Base-by-base conservation (phyloP, 768 basidiomycete species). In the Panus rudis region DNA sequence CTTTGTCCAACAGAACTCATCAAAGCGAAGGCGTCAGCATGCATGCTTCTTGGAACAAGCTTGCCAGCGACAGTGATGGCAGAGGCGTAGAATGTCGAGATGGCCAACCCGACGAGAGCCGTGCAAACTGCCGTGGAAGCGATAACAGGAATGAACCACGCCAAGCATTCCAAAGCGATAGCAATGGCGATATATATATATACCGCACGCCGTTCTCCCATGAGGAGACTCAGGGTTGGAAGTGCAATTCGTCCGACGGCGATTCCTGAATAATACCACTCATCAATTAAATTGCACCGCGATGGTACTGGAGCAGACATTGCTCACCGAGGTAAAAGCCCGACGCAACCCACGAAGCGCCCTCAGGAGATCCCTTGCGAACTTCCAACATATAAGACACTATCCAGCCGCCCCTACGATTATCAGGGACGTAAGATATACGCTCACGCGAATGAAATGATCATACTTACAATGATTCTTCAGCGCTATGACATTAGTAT, bases 1-100 rank as follows among this genome's bases (percentile, higher is more conserved):
- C 53, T 55, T 47, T 60, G 57, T 4, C 57, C 55, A 28, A 60
- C 42, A n/a, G 53, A 55, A 42, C 55, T 55, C 39, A 60, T 60
- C 38, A 60, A 43, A 28, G 57, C 47, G 48, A 60, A 58, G 24
- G 56, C 58, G 38, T 58, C 56, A 4, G 58, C 56, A 22, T 60
- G 58, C 58, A 60, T 52, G 24, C 28, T 41, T 21, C 56, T 50
- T 17, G 58, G 58, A 16, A 59, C 46, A 43, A 59, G 54, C 45
- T 47, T 47, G 28, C 54, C 52, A 16, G 48, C 54, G 4, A 46
- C 48, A 11, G 51, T 48, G 37, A 57, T 56, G 22, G 52, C 58
- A n/a, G 56, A 52, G 7, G 56, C 41, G 49, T 60, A 60, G 45
- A 57, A 60, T 6, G 56, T 60, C 26, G 56, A 57, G 54, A 60